Evolutionary conservation across 352 stramenopile genomes (phyloP), one percentile per base, ranked within the genome.

Genomic region (Globisporangium lucens): DNA sequence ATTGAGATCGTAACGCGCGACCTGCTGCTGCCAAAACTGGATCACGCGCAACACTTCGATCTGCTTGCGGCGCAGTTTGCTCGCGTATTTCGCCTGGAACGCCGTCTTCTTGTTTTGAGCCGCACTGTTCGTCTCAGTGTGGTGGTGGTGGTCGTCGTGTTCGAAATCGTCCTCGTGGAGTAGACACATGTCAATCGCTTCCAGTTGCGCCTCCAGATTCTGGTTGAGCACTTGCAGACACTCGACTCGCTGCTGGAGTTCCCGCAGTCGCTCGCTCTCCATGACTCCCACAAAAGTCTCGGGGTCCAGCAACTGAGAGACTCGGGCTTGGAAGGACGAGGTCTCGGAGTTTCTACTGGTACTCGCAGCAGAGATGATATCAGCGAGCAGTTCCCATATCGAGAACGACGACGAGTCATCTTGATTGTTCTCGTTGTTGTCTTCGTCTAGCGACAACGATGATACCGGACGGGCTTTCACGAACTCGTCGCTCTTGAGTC

Each of bases 51-150:
- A 36, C 52, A 78, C 61, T 24, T 73, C 49, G 33, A 74, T 67
- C 2, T 76, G 64, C 15, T 52, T 59, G 15, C 70, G 65, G n/a
- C 78, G 76, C 47, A 82, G 66, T 27, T 74, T 76, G 22, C 51
- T 74, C 15, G 70, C 76, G 33, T 79, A 75, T 60, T 82, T 83
- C 4, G 72, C 73, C 62, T 84, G 77, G 15, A 83, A 65, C 8
- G 64, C 53, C 22, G 30, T 33, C 3, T 33, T 33, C 30, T 33
- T 49, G 53, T 43, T 52, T 65, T 9, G 9, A 0, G 20, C 20
- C 68, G 70, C 59, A 49, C 20, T 49, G 41, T 49, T 49, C 41
- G 41, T 22, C 41, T 49, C 41, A 9, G 41, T 10, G 41, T 20
- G 15, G 5, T 70, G 13, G 38, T 24, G 24, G 24, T 22, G 12